Conservation (phyloP, 768 basidiomycete genomes). For the Leccinum ochraceum region DNA sequence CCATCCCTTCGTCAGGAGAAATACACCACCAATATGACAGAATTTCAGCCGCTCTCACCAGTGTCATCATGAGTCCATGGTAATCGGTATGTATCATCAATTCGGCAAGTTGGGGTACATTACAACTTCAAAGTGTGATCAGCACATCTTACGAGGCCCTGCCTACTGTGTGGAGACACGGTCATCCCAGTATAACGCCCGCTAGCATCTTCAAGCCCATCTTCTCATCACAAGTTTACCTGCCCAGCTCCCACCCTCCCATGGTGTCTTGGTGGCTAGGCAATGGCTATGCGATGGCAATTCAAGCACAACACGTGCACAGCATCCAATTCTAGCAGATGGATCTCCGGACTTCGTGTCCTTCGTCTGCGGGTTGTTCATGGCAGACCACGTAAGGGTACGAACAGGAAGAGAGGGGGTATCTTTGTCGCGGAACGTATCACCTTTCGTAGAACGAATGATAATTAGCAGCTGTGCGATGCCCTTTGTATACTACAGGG, state of each 20-base stretch:
- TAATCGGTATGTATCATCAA: neutral
- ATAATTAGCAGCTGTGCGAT: conserved; percentile 39
- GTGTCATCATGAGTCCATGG: too few species aligned
- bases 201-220: neutral
- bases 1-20: too few species aligned
- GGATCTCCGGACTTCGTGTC: neutral
- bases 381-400: neutral
- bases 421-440: conserved; percentile 14
- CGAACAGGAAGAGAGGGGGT: neutral
- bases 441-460: conserved; percentile 36
- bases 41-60: too few species aligned
- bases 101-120: neutral
- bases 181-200: neutral
- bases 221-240: too few species aligned
- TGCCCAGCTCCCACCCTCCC: too few species aligned
- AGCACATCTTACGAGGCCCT: too few species aligned
- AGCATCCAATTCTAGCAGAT: too few species aligned
- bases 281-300: too few species aligned
- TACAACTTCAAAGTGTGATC: neutral
- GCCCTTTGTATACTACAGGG: conserved; percentile 13
- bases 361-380: neutral
- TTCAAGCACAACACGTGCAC: too few species aligned
- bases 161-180: too few species aligned
- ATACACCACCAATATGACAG: too few species aligned
- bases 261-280: too few species aligned